Conservation (phyloP, 2,329 filamentous ascomycete genomes). For the Ophiosphaerella korrae region DNA sequence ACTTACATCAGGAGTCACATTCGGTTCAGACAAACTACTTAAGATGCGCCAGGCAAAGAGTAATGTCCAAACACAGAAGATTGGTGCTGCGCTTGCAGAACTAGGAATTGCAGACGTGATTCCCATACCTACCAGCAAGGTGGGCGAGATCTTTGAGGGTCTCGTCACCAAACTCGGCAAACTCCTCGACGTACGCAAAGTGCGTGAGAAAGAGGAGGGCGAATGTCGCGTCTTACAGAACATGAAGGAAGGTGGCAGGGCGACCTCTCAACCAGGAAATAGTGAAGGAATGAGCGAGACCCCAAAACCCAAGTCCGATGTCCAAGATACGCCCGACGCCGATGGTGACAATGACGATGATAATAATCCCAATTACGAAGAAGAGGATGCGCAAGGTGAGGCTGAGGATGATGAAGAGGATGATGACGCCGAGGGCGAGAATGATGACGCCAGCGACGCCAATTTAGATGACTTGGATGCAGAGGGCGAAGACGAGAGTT, state of each 20-base stretch:
- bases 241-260: constrained; percentile 41
- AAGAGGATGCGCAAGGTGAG: constrained; percentile 41
- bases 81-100: constrained; percentile 72
- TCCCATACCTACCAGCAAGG: constrained; percentile 74
- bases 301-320: constrained; percentile 19
- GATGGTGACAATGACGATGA: constrained; percentile 25
- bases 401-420: constrained; percentile 18
- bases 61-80: constrained; percentile 75
- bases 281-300: constrained; percentile 14
- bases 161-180: constrained; percentile 70
- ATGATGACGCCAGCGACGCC: constrained; percentile 16
- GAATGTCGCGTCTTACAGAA: constrained; percentile 56
- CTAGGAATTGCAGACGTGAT: constrained; percentile 73
- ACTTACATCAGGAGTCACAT: constrained; percentile 82
- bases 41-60: constrained; percentile 80
- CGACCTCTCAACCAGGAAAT: constrained; percentile 9
- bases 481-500: constrained; percentile 42
- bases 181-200: constrained; percentile 74
- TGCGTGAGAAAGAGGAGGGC: constrained; percentile 74
- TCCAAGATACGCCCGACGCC: constrained; percentile 36
- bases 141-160: constrained; percentile 72
- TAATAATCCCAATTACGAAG: constrained; percentile 18
- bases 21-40: constrained; percentile 82
- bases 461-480: constrained; percentile 35
- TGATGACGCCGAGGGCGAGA: constrained; percentile 50